Evolutionary conservation across 495 filamentous ascomycete species (phyloP).

Genomic region (Cetradonia linearis): DNA sequence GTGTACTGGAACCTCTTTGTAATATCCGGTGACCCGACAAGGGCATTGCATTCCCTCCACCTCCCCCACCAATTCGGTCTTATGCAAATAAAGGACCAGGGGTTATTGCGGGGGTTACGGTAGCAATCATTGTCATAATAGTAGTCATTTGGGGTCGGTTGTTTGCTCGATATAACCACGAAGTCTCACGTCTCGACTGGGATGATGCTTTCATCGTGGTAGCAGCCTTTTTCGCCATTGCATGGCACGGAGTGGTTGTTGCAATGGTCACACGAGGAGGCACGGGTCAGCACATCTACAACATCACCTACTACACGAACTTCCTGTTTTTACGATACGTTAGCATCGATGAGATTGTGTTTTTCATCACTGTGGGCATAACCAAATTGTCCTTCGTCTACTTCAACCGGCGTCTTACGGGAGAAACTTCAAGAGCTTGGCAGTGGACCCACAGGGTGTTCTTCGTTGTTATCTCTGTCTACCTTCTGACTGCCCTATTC

Average conservation of each 20-base stretch:
- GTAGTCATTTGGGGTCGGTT: neutral
- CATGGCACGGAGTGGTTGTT: neutral
- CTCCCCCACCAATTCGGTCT: neutral
- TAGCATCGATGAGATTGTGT: neutral
- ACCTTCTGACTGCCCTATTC: neutral
- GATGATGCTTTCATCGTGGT: conserved; percentile 6
- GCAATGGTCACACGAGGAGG: conserved; percentile 1
- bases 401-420: conserved; percentile 3
- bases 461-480: neutral
- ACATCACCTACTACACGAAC: neutral
- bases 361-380: conserved; percentile 3
- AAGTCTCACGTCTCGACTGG: neutral
- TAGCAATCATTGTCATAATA: neutral
- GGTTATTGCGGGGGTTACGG: neutral
- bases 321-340: neutral
- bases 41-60: neutral
- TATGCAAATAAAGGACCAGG: neutral
- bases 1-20: neutral
- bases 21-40: neutral
- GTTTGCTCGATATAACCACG: neutral
- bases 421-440: conserved; percentile 5
- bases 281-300: neutral
- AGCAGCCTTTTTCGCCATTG: neutral
- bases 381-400: conserved; percentile 9
- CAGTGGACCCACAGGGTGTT: neutral